Evolutionary conservation across 192 early-diverging fungal genomes (phyloP), one percentile per base, ranked within the genome.

Genomic region (Gorgonomyces haynaldii): DNA sequence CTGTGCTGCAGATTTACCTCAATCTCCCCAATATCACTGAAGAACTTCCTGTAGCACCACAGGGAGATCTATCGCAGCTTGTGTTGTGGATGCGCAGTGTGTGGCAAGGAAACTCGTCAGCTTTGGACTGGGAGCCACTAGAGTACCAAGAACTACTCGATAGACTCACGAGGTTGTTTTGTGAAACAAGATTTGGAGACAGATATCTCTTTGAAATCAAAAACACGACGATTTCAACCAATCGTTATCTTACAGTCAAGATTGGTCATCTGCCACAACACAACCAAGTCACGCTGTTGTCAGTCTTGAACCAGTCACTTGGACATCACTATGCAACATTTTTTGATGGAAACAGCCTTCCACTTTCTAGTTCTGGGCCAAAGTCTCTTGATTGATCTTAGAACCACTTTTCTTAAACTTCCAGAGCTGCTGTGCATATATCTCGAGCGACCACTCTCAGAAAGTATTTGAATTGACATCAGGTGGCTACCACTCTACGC

Each of bases 351-450:
- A n/a, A n/a, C n/a, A n/a, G n/a, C n/a, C n/a, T n/a, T n/a, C n/a
- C n/a, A n/a, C n/a, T n/a, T n/a, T n/a, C n/a, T n/a, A n/a, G n/a
- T n/a, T n/a, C n/a, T n/a, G n/a, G n/a, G n/a, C n/a, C n/a, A n/a
- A n/a, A n/a, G n/a, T n/a, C n/a, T n/a, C n/a, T n/a, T n/a, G n/a
- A n/a, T n/a, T n/a, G n/a, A n/a, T n/a, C n/a, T 70, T 37, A 58
- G 64, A 22, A 56, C 53, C 27, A 30, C 55, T 1, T 35, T 48
- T 2, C 61, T 70, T 20, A 64, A 57, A 28, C 64, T 70, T 45
- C 61, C 61, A 0, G 54, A 45, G 0, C 28, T 22, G 13, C 27
- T 40, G 4, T 23, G 20, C 24, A 24, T 43, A 1, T 10, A 17
- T n/a, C 42, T 53, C 10, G n/a, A 43, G 8, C 9, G 16, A 26